These are phyloP conservation scores for Westerdykella sp. DNA, from an alignment of 2,329 filamentous ascomycete genomes.

Conservation along the genomic window DNA sequence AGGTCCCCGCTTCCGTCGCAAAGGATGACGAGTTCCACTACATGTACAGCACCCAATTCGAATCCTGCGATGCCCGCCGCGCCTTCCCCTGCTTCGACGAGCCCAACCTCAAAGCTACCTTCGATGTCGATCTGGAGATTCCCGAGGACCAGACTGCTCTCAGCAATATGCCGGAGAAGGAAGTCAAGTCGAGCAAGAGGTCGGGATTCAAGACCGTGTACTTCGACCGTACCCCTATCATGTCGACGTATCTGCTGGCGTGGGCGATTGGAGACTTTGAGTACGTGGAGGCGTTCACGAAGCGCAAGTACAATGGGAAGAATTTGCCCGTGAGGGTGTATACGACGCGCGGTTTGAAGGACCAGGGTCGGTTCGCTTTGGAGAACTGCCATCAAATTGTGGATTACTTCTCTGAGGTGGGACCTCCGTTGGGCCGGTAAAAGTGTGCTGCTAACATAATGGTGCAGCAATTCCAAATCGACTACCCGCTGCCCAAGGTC, in stretches of 20 bases:
- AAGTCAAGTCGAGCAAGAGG: constrained; percentile 65
- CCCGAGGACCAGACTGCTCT: constrained; percentile 82
- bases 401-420: constrained; percentile 83
- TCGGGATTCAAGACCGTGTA: constrained; percentile 68
- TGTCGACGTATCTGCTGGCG: constrained; percentile 93
- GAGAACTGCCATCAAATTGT: constrained; percentile 89
- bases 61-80: constrained; percentile 87
- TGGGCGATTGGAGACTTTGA: constrained; percentile 98
- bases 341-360: constrained; percentile 87
- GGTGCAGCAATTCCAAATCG: constrained; percentile 66
- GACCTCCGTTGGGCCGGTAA: background rate
- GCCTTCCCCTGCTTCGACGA: constrained; percentile 99
- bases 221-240: constrained; percentile 84
- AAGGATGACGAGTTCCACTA: constrained; percentile 59
- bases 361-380: constrained; percentile 83
- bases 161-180: constrained; percentile 92
- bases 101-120: constrained; percentile 92
- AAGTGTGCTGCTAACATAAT: constrained; percentile 2
- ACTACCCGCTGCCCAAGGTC: constrained; percentile 88
- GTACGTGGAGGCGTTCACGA: constrained; percentile 86
- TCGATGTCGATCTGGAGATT: constrained; percentile 88
- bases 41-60: constrained; percentile 93
- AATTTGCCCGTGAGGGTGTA: constrained; percentile 90
- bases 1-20: constrained; percentile 70
- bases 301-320: constrained; percentile 85